These are phyloP conservation scores for Vitis rupestris DNA, from an alignment of 164 flowering plant genomes.

Conservation along the genomic window DNA sequence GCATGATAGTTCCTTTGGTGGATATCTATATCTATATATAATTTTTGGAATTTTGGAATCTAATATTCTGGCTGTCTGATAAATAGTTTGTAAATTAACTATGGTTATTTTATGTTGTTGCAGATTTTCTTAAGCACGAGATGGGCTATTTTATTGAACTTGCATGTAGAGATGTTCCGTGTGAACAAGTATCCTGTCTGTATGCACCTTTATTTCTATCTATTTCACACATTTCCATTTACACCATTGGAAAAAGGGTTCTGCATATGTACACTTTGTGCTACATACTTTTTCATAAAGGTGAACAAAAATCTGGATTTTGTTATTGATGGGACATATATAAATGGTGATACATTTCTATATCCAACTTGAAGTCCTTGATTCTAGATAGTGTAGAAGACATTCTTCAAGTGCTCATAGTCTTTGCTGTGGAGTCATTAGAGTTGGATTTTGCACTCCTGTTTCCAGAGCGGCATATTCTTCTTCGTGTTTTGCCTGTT, in stretches of 20 bases:
- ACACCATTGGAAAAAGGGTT: not conserved
- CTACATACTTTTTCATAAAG: not conserved
- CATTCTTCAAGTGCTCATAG: conserved; percentile 92
- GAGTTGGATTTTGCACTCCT: conserved; percentile 94
- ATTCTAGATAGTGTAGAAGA: conserved; percentile 82
- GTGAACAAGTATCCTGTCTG: conserved; percentile 91
- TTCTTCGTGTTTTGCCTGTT: conserved; percentile 92
- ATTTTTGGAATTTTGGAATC: too few species aligned
- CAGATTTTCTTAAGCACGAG: conserved; percentile 98
- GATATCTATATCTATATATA: too few species aligned
- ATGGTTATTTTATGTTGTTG: conserved; percentile 4
- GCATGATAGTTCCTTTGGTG: not conserved
- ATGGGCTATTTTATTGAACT: conserved; percentile 96
- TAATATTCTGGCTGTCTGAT: not conserved
- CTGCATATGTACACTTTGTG: not conserved
- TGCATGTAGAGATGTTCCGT: conserved; percentile 99
- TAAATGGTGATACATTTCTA: conserved; percentile 1
- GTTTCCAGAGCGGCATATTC: conserved; percentile 85
- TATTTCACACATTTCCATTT: too few species aligned
- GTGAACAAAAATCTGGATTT: not conserved
- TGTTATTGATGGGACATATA: not conserved
- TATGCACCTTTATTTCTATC: not conserved
- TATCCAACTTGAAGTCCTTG: conserved; percentile 40
- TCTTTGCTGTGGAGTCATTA: conserved; percentile 90
- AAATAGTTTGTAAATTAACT: not conserved